Base-by-base conservation (phyloP, 345 rosid species). In the Diplotaxis tenuifolia region DNA sequence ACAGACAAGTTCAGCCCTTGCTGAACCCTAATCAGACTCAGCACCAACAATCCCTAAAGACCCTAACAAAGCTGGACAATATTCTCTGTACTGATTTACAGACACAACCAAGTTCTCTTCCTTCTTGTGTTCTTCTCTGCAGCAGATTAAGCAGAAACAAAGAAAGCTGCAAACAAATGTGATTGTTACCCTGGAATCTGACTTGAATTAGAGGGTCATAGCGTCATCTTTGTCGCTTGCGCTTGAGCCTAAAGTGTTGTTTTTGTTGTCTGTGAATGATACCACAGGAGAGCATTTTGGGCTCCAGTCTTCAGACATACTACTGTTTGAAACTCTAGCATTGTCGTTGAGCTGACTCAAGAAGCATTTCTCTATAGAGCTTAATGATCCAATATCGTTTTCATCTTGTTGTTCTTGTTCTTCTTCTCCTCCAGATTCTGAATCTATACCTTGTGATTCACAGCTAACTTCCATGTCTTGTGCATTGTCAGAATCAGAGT, bases 381-480 rank as follows among this genome's bases (percentile, higher is more conserved):
- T 64, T 49, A 83, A 54, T 73, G 96, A 85, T 74, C 82, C 87
- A 16, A 50, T 75, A 22, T 85, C 97, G 54, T 40, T 84, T 49
- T 73, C 89, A 23, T 80, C 86, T 57, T 77, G 75, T 67, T 79
- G 62, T 63, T 86, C 78, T 69, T 77, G 63, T 63, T 86, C 15
- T 50, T 36, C 74, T 75, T 81, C 71, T 40, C 47, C 75, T 32
- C 54, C 68, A 28, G 73, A 77, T 31, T 88, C 93, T 1, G 91
- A 86, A 18, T 82, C 78, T 6, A 75, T 81, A 70, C 80, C 85
- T 75, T 86, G 87, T 80, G 86, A 78, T 63, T 87, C 96, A 34
- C 87, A 76, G 84, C 91, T 86, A 65, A 84, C 86, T 58, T 91
- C 98, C 87, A 84, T 88, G 76, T 90, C 94, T 60, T 82, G 90